phyloP scores from a whole-genome alignment of 129 eudicot species.

The Heracleum sosnowskyi region DNA sequence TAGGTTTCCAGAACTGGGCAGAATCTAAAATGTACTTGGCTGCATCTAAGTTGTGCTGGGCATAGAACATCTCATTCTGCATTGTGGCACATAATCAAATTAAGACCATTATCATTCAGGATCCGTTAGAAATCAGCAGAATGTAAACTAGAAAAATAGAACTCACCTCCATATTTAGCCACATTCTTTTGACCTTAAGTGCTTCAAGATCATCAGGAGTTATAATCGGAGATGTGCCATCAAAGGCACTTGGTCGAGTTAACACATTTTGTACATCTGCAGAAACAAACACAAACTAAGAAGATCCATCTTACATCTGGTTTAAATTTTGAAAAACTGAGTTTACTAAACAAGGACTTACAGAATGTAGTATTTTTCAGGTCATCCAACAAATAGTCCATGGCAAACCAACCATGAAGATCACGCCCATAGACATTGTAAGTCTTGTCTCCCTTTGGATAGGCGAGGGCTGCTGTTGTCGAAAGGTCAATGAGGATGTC shows the following conservation, averaged over 20 bases:
- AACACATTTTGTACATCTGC: slow-evolving; percentile 61
- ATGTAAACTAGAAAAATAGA: neutral
- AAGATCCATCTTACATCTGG: neutral
- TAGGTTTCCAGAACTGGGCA: slow-evolving; percentile 20
- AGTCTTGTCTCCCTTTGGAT: slow-evolving; percentile 48
- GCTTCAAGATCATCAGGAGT: slow-evolving; percentile 24
- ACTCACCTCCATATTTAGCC: slow-evolving; percentile 79
- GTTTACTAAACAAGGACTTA: neutral
- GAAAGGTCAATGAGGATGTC: slow-evolving; percentile 37
- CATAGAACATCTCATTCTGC: slow-evolving; percentile 60
- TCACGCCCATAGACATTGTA: slow-evolving; percentile 58
- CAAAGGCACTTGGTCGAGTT: slow-evolving; percentile 44
- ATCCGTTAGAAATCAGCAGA: neutral
- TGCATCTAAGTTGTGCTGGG: slow-evolving; percentile 39
- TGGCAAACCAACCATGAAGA: slow-evolving; percentile 59
- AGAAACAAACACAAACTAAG: neutral
- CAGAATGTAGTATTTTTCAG: neutral
- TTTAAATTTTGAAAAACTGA: neutral
- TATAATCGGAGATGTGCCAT: slow-evolving; percentile 20
- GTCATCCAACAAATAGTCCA: slow-evolving; percentile 44
- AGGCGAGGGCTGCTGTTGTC: slow-evolving; percentile 37
- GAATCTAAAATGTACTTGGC: slow-evolving; percentile 30
- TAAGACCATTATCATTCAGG: neutral
- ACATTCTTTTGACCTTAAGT: slow-evolving; percentile 14
- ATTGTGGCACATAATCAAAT: neutral